Conservation (phyloP, 768 basidiomycete genomes). For the Lyophyllum semitale region DNA sequence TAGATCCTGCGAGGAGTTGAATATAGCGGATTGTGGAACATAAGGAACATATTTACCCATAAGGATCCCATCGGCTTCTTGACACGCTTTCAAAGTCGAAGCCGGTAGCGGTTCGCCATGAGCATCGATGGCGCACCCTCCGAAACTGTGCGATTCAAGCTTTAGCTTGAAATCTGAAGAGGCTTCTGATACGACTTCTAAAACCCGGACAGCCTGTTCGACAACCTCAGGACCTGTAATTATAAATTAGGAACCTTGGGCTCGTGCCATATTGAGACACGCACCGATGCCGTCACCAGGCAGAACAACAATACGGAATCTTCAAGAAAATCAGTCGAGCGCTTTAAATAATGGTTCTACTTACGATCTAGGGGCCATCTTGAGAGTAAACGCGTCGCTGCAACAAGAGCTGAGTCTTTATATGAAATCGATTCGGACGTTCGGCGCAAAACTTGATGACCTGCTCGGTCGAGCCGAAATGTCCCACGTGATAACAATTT, state of each 20-base stretch:
- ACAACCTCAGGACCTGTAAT: conserved; percentile 84
- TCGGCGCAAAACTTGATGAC: conserved; percentile 9
- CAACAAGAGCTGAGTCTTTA: conserved; percentile 5
- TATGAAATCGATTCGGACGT: conserved; percentile 13
- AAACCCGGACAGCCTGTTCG: conserved; percentile 79
- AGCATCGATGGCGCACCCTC: conserved; percentile 91
- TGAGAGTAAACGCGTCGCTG: neutral
- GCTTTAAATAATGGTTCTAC: conserved; percentile 1
- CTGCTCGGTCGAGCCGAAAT: conserved; percentile 12
- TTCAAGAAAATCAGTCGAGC: conserved; percentile 27
- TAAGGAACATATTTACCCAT: conserved; percentile 62
- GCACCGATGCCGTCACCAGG: conserved; percentile 97
- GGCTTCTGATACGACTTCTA: conserved; percentile 67
- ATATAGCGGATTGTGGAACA: neutral
- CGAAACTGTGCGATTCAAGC: conserved; percentile 80
- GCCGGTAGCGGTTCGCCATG: conserved; percentile 84
- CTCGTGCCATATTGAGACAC: neutral
- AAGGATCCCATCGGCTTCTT: conserved; percentile 92
- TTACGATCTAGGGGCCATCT: conserved; percentile 50
- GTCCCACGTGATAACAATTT: conserved; percentile 19
- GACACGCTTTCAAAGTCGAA: conserved; percentile 84
- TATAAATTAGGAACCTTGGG: conserved; percentile 13
- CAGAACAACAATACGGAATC: conserved; percentile 86
- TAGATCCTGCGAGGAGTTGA: conserved; percentile 62
- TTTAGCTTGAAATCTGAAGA: conserved; percentile 69